Base-by-base conservation (phyloP, 306 rosid genomes). In the Adenanthera pavonina region DNA sequence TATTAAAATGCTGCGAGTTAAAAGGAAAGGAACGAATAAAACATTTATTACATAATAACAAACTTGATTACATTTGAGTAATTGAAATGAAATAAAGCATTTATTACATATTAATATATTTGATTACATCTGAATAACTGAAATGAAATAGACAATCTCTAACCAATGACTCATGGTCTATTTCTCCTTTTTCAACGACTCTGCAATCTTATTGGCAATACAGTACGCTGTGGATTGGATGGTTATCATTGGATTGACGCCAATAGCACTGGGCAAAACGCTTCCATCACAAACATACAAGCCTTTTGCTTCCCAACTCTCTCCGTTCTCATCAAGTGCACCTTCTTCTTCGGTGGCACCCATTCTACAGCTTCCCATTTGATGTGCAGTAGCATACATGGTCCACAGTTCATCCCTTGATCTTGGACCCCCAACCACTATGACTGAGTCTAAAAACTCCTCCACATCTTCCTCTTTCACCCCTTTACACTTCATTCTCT, bases 161-260 rank as follows among this genome's bases (percentile, higher is more conserved):
- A 78, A n/a, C 65, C 8, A 68, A 19, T 43, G 0, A 19, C 34
- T 61, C 49, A 35, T 16, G 54, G 3, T 19, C 33, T 40, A 38
- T 7, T 76, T 61, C 20, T 78, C 40, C 30, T 56, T 84, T 51
- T 80, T 73, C 75, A 95, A 75, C 76, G 91, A 87, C 34, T 89
- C 86, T 2, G 89, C 97, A 78, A 95, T 93, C 84, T 81, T 92
- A 51, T 62, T 90, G 67, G 98, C 83, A 84, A 95, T 85, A 75
- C 97, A 95, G 71, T 92, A 95, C 30, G 98, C 90, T 5, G 96
- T 95, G 80, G 99, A 84, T 85, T 93, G 81, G 20, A 95, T 93
- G 49, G 99, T 93, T 69, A 95, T 62, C 99, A 95, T 95, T n/a
- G 99, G 99, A 69, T 95, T 95, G 54, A 93, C 94, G 25, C 99